Base-by-base conservation (phyloP, 495 filamentous ascomycete species). In the Cryomyces minteri region DNA sequence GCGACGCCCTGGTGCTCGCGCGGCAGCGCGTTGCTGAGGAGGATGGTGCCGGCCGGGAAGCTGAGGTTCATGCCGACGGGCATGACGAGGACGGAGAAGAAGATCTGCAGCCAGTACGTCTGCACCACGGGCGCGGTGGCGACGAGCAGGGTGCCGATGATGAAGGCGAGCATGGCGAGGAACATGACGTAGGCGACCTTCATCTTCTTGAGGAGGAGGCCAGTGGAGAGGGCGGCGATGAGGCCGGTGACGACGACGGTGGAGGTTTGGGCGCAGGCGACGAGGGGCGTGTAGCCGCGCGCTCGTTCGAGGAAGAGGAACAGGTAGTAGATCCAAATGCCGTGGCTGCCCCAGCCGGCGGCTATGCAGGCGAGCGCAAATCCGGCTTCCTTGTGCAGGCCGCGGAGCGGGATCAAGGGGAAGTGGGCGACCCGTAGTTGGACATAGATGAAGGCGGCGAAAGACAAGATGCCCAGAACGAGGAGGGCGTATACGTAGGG, bases 1-100 rank as follows among this genome's bases (percentile, higher is more conserved):
- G 72, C 76, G 7, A 80, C 62, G 6, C 79, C 79, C 55, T 84
- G 77, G 51, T 80, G 70, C 43, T 77, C 65, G 34, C 64, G 66
- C 5, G 60, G 62, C 44, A 81, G 62, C 6, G 66, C 59, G 48
- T 79, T 70, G 41, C 66, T 72, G 8, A 81, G 62, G 14, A 83
- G 64, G 3, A 83, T 59, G 4, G 70, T 76, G 0, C 63, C 64
- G n/a, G 69, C 65, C 0, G 75, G 74, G 47, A 81, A 79, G 1
- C 58, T 64, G 55, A 77, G 70, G 53, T 81, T 73, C 34, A 12
- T n/a, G 9, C 74, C 78, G 45, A 64, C 74, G 0, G 72, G 67
- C 40, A 72, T 76, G 32, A 83, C 54, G 8, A 79, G 4, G 4
- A 67, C 63, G 11, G 57, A 56, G 11, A 80, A 63, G 48, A 82